phyloP scores from a whole-genome alignment of 768 basidiomycete genomes.

The Phanerochaete carnosa region DNA sequence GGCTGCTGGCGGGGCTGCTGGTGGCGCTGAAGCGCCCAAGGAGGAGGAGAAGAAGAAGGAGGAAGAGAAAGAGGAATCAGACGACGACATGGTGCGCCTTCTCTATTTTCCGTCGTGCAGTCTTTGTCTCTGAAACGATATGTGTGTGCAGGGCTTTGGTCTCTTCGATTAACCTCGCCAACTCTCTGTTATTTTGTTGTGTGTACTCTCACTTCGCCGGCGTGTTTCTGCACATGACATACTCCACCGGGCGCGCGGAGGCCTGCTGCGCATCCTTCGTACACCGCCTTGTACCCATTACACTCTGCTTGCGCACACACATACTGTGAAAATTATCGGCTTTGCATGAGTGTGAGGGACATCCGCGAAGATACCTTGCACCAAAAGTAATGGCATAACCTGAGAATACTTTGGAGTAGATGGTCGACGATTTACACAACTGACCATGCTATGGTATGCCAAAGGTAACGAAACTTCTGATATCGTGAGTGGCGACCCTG shows the following conservation, averaged over 20 bases:
- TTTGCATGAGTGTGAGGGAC: not conserved
- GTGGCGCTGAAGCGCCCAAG: constrained; percentile 68
- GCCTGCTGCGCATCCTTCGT: constrained; percentile 1
- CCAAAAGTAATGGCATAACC: no score
- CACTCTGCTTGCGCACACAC: constrained; percentile 5
- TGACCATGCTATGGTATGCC: no score
- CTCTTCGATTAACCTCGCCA: constrained; percentile 75
- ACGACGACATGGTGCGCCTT: constrained; percentile 79
- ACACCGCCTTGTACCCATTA: constrained; percentile 10
- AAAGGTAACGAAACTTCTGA: no score
- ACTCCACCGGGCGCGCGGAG: constrained; percentile 1
- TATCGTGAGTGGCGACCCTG: no score
- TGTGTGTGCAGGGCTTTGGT: constrained; percentile 78
- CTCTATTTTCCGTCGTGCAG: not conserved
- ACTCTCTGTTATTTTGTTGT: constrained; percentile 14
- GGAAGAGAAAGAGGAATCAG: constrained; percentile 87
- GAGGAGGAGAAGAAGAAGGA: constrained; percentile 85
- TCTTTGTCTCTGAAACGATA: not conserved
- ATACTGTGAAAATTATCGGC: constrained; percentile 6
- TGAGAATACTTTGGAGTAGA: no score
- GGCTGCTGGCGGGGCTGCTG: constrained; percentile 55
- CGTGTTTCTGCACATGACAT: constrained; percentile 7
- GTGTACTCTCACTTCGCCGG: not conserved
- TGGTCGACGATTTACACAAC: no score
- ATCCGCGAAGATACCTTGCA: not conserved